A percentile compares a stretch with the other conserved stretches of the same genome.
Evolutionary conservation across 1,284 basidiomycete species (phyloP).

Genomic region (Sphaerobolus stellatus): DNA sequence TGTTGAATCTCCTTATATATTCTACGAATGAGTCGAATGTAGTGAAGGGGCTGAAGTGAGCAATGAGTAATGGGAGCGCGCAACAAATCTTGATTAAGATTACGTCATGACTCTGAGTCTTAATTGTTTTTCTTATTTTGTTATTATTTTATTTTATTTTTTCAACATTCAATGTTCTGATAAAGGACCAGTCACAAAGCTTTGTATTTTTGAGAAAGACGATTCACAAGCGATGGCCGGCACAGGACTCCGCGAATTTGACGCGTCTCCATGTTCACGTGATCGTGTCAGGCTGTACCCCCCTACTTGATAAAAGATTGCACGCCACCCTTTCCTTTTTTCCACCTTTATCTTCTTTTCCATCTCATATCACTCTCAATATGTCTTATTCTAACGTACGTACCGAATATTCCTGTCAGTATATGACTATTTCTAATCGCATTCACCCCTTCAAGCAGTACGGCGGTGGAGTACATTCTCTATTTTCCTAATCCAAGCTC

Average conservation of each 20-base stretch:
- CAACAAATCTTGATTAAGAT: too few species aligned
- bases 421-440: neutral
- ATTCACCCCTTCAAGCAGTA: neutral
- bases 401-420: neutral
- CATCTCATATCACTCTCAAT: neutral
- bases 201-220: too few species aligned
- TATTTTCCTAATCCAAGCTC: neutral
- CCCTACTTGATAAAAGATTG: neutral
- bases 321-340: neutral
- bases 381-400: neutral
- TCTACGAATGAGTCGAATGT: too few species aligned
- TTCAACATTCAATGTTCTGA: too few species aligned
- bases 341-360: neutral
- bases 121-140: too few species aligned
- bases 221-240: neutral
- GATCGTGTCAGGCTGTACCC: too few species aligned
- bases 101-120: too few species aligned
- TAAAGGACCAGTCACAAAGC: too few species aligned
- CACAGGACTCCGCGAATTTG: neutral
- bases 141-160: too few species aligned
- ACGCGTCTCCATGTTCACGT: neutral
- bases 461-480: slow-evolving; percentile 1
- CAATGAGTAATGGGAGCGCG: too few species aligned
- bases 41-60: too few species aligned
- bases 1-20: too few species aligned